Base-by-base conservation (phyloP, 2,329 filamentous ascomycete species). In the Fusarium miscanthi region DNA sequence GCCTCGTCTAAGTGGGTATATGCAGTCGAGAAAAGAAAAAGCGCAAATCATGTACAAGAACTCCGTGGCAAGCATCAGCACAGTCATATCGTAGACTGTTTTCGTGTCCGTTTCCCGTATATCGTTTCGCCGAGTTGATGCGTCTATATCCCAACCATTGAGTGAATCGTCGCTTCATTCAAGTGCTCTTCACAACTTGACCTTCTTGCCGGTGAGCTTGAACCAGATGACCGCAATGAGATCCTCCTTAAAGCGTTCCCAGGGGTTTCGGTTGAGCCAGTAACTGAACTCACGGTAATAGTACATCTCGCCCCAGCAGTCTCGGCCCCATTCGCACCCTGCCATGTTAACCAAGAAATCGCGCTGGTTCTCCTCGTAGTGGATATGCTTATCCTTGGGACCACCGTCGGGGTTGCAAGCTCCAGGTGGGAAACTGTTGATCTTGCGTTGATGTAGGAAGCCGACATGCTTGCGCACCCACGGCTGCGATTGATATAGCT, bases 271-370 rank as follows among this genome's bases (percentile, higher is more conserved):
- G 85, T 98, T 98, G 70, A 98, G 88, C 82, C 91, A 91, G 81
- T 97, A 95, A 85, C 94, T 97, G 78, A 97, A 88, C 81, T 97
- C 91, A 58, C 95, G 93, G 84, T 94, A 99, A 81, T 93, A 92
- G 84, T 97, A 97, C 91, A 99, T 98, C 84, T 99, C 96, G 41
- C 92, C 92, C 95, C 95, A 98, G 82, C 96, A 99, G 83, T 99
- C 95, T 54, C 96, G 90, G 8, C 95, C 95, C 92, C 94, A 98
- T 82, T 97, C 93, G 81, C 96, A 99, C 8, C 96, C 96, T 10
- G 96, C 96, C 95, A 99, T 98, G 82, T 98, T 99, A 77, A 99
- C 95, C 51, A 98, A 76, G 78, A 99, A 98, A 81, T 99, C 96
- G 33, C 94, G 90, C 66, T 97, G 94, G 45, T 89, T 87, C 81